Conservation (phyloP, 176 grass and related monocot species). For the sorghum (Sorghum bicolor) region Sorghum_bicolor_NCBIv3 NC_012874.2:1607001-1607500, state of each 20-base stretch:
- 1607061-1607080: constrained; percentile 69
- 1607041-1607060: neutral
- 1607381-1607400: constrained; percentile 16
- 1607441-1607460: constrained; percentile 13
- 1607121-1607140: constrained; percentile 50
- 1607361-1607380: constrained; percentile 1
- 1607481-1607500: constrained; percentile 18
- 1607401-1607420: constrained; percentile 16
- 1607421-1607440: constrained; percentile 14
- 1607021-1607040: neutral
- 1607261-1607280: constrained; percentile 42
- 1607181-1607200: neutral
- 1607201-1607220: constrained; percentile 48
- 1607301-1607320: neutral
- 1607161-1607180: constrained; percentile 9
- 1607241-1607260: constrained; percentile 86
- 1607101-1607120: constrained; percentile 54
- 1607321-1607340: neutral
- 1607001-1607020: neutral
- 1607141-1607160: constrained; percentile 39
- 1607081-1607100: constrained; percentile 77
- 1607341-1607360: constrained; percentile 3
- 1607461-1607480: constrained; percentile 13
- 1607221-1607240: constrained; percentile 71
- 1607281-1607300: constrained; percentile 37